phyloP scores from a whole-genome alignment of 805 yeast species.

The Lipomyces spencermartinsiae region DNA sequence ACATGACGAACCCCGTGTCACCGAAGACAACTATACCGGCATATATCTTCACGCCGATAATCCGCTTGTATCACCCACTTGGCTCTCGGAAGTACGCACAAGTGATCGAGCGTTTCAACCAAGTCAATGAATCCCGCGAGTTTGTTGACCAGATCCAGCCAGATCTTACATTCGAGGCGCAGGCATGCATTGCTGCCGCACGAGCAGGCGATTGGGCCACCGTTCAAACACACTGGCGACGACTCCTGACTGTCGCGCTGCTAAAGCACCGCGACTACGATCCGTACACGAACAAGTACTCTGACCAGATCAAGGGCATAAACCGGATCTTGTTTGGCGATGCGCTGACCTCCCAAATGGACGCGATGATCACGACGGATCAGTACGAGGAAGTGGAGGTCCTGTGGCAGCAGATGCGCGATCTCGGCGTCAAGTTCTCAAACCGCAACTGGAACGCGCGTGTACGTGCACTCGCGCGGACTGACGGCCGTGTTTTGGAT shows the following conservation, averaged over 20 bases:
- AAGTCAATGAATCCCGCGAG: conserved; percentile 5
- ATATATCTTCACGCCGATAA: conserved; percentile 22
- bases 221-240: conserved; percentile 20
- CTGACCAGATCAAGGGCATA: conserved; percentile 6
- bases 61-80: conserved; percentile 9
- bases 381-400: conserved; percentile 9
- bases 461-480: conserved; percentile 14
- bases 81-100: conserved; percentile 8
- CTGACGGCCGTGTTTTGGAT: neutral
- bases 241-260: conserved; percentile 4
- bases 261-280: conserved; percentile 11
- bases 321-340: neutral
- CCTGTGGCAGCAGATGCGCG: conserved; percentile 12
- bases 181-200: conserved; percentile 22
- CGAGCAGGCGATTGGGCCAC: conserved; percentile 14
- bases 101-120: conserved; percentile 9
- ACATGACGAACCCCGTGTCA: conserved; percentile 15
- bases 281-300: conserved; percentile 7
- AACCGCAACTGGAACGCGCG: conserved; percentile 21
- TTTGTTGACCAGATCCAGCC: conserved; percentile 8
- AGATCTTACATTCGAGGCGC: conserved; percentile 18
- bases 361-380: conserved; percentile 9
- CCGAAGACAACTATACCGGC: conserved; percentile 30
- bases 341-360: conserved; percentile 18
- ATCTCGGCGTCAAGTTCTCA: conserved; percentile 9